Evolutionary conservation across 805 yeast genomes (phyloP).

Genomic region (Kodamaea hsintzibuensis): DNA sequence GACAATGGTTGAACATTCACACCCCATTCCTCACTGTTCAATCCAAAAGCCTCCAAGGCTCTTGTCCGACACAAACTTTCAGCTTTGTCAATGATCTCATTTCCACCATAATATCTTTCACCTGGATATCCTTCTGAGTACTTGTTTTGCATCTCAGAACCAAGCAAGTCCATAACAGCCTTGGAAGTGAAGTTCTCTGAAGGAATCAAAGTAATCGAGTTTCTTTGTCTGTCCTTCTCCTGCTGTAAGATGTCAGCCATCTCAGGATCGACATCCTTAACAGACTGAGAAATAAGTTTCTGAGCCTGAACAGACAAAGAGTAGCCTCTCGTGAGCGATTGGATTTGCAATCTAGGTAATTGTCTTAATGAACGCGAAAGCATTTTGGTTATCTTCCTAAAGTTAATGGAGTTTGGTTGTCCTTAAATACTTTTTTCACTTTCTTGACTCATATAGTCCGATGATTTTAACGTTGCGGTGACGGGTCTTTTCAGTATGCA

Average conservation of each 20-base stretch:
- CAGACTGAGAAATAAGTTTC: constrained; percentile 62
- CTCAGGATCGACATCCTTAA: constrained; percentile 73
- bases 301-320: constrained; percentile 69
- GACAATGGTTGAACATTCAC: constrained; percentile 95
- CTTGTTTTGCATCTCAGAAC: constrained; percentile 97
- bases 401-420: background rate
- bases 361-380: constrained; percentile 32
- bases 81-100: constrained; percentile 92
- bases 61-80: constrained; percentile 91
- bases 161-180: constrained; percentile 94
- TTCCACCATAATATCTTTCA: constrained; percentile 98
- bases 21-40: constrained; percentile 89
- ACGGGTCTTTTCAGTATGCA: too few species aligned
- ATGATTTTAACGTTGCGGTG: too few species aligned
- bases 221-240: constrained; percentile 90
- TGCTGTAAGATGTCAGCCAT: constrained; percentile 69
- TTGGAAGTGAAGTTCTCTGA: constrained; percentile 96
- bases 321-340: constrained; percentile 38
- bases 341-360: constrained; percentile 14
- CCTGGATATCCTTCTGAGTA: constrained; percentile 99
- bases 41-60: constrained; percentile 85
- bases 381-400: constrained; percentile 17
- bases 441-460: constrained; percentile 1
- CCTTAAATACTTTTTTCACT: constrained; percentile 1
- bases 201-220: constrained; percentile 91